Percentiles rank a stretch among this genome's conserved stretches.
These are phyloP conservation scores for Citrus cavaleriei DNA, from an alignment of 345 rosid genomes.

Conservation along the genomic window DNA sequence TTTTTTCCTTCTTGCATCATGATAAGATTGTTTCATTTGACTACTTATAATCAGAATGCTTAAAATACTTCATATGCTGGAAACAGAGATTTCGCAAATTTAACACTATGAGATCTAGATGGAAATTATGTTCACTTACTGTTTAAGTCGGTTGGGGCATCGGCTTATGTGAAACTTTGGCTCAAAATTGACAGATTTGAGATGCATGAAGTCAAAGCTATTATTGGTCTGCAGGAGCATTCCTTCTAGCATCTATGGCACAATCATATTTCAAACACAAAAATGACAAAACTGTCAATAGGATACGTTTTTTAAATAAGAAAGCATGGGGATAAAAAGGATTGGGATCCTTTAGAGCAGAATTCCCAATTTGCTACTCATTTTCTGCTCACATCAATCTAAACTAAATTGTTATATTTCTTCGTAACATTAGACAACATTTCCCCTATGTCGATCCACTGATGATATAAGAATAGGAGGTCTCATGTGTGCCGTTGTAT, in stretches of 20 bases:
- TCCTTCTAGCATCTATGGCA: conserved; percentile 54
- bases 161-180: conserved; percentile 36
- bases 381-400: neutral
- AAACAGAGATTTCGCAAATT: neutral
- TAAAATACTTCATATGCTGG: neutral
- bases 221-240: conserved; percentile 2
- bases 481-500: neutral
- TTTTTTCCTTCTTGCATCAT: neutral
- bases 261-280: neutral
- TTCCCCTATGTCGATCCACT: neutral
- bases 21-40: neutral
- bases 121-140: conserved; percentile 27
- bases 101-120: neutral
- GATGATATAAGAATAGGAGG: neutral
- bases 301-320: neutral
- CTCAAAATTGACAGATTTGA: conserved; percentile 24
- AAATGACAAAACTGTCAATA: neutral
- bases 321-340: neutral
- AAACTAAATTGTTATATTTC: neutral
- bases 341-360: neutral
- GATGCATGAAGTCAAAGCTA: conserved; percentile 16
- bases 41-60: neutral
- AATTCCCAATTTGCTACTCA: neutral
- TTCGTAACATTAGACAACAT: neutral
- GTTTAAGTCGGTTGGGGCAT: conserved; percentile 40